A percentile compares a stretch with the other conserved stretches of the same genome.
Evolutionary conservation across 176 grass and related monocot genomes (phyloP).

Genomic region (Oryza punctata): DNA sequence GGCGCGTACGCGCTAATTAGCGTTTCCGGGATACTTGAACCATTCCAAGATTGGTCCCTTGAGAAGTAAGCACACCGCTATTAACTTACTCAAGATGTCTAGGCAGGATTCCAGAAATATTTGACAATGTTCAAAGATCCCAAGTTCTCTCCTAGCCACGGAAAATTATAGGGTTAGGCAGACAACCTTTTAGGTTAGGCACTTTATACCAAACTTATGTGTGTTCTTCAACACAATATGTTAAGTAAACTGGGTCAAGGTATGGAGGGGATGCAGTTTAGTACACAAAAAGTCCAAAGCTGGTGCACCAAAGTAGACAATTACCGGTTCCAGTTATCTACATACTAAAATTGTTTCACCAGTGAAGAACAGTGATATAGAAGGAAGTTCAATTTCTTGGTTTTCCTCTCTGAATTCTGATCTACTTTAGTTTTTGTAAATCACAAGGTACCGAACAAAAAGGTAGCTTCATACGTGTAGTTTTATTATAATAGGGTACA

Average conservation of each 20-base stretch:
- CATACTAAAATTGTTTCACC: background rate
- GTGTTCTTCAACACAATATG: constrained; percentile 8
- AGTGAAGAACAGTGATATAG: background rate
- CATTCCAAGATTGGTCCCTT: constrained; percentile 28
- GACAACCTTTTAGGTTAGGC: constrained; percentile 52
- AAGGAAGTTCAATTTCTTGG: background rate
- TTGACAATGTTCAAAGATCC: constrained; percentile 25
- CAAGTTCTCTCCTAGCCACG: constrained; percentile 28
- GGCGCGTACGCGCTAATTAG: no score
- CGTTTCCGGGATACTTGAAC: no score
- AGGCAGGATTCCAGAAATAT: constrained; percentile 18
- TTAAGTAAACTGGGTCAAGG: background rate
- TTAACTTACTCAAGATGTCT: constrained; percentile 26
- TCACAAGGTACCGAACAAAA: background rate
- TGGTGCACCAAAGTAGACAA: background rate
- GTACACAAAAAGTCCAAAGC: background rate
- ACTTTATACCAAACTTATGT: constrained; percentile 24
- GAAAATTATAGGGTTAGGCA: constrained; percentile 50
- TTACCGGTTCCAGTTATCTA: background rate
- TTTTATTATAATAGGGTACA: background rate
- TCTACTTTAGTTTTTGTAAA: background rate
- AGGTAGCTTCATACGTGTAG: background rate
- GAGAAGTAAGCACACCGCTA: background rate
- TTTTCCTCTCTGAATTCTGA: background rate
- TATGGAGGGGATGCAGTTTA: background rate